Conservation (phyloP, 495 filamentous ascomycete genomes). For the Xanthoparmelia taractica region DNA sequence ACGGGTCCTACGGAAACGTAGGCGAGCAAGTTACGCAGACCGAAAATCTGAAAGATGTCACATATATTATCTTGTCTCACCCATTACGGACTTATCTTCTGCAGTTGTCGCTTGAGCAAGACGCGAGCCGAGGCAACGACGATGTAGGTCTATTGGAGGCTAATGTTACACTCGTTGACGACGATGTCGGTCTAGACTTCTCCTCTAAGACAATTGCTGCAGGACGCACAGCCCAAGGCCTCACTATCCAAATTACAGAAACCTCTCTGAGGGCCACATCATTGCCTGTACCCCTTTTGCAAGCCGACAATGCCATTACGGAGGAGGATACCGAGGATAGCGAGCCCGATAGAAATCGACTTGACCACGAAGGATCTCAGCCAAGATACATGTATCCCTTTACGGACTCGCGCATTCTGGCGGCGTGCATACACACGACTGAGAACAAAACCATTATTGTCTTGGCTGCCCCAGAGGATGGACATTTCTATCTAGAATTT, state of each 20-base stretch:
- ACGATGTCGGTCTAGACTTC: constrained; percentile 38
- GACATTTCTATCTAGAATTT: constrained; percentile 10
- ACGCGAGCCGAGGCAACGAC: background rate
- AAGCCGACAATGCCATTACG: background rate
- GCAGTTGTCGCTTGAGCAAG: background rate
- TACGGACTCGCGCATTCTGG: background rate
- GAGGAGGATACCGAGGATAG: constrained; percentile 4
- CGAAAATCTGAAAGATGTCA: constrained; percentile 14
- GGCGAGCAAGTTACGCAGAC: background rate
- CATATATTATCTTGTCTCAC: constrained; percentile 16
- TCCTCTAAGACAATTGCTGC: constrained; percentile 51
- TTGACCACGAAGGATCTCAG: background rate
- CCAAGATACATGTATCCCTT: constrained; percentile 6
- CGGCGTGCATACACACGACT: constrained; percentile 4
- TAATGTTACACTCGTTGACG: background rate
- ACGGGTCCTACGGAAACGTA: constrained; percentile 3
- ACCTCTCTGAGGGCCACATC: constrained; percentile 3
- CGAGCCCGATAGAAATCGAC: background rate
- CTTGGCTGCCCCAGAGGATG: background rate
- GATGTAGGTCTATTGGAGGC: background rate
- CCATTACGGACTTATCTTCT: constrained; percentile 16
- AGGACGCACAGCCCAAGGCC: constrained; percentile 33
- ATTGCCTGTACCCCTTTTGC: background rate
- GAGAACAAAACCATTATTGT: background rate
- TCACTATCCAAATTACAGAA: constrained; percentile 50